Evolutionary conservation across 2,329 filamentous ascomycete species (phyloP), one percentile per base, ranked within the genome.

Genomic region (Colletotrichum sp.): DNA sequence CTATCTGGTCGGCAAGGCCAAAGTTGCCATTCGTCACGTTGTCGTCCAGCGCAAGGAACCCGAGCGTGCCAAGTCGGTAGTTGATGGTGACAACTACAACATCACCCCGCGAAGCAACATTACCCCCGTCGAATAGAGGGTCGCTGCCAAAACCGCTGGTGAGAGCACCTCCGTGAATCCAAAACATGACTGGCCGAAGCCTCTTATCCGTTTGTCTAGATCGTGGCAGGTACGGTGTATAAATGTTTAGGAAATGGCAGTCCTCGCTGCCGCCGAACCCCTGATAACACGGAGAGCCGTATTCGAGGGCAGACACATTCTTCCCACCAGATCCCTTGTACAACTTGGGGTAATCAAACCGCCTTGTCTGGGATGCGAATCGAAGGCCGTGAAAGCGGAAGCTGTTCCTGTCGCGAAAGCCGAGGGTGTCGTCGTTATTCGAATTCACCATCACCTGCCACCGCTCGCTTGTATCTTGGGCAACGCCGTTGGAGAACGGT

Each of bases 21-120:
- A 86, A 88, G 72, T 90, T 90, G 32, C 88, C 88, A 21, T 86
- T 87, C 4, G 86, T 85, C 5, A 83, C 80, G 18, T 86, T 85
- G 76, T 89, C 85, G 28, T 85, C 78, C 9, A 92, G 84, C 1
- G 91, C 91, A 0, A 93, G 82, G 78, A 92, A 93, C 1, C 91
- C 91, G 1, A 93, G 84, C 0, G 89, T 91, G 0, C 86, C 87
- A 5, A 92, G 82, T 10, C 92, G 89, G 81, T 93, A 93, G 82
- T 93, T 92, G 83, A 92, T 90, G 24, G 84, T 81, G 9, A 93
- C 91, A 5, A 91, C 86, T 0, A 93, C 86, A 9, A 87, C 84
- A 75, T 88, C 87, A 15, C 87, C 87, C 16, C 87, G 80, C 18
- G 87, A 85, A 5, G 85, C 86, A 36, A 88, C 80, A 77, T 86